Percentiles rank a stretch among this genome's conserved stretches.
phyloP scores from a whole-genome alignment of 192 early-diverging fungal genomes.

The Entomortierella beljakovae region DNA sequence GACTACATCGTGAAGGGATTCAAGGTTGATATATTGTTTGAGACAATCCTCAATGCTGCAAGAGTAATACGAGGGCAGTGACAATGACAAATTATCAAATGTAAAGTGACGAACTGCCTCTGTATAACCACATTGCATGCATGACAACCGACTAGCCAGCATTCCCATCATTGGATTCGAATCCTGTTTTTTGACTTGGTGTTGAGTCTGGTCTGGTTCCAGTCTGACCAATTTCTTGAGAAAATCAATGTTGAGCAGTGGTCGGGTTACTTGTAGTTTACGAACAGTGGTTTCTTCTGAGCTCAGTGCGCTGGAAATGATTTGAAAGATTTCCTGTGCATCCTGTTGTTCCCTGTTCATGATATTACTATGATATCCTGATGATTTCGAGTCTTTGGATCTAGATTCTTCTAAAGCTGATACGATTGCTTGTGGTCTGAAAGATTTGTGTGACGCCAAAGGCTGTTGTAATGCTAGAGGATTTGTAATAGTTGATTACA shows the following conservation, averaged over 20 bases:
- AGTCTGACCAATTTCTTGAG: conserved; percentile 22
- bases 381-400: conserved; percentile 31
- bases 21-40: conserved; percentile 65
- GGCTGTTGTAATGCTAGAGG: conserved; percentile 51
- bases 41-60: conserved; percentile 66
- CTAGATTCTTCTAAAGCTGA: conserved; percentile 62
- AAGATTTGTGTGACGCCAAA: conserved; percentile 45
- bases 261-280: conserved; percentile 20
- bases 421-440: conserved; percentile 73
- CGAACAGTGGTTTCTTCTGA: conserved; percentile 63
- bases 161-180: conserved; percentile 83
- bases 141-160: conserved; percentile 79
- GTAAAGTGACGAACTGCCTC: conserved; percentile 81
- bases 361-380: conserved; percentile 61
- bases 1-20: conserved; percentile 71
- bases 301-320: conserved; percentile 78
- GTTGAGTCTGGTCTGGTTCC: neutral
- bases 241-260: conserved; percentile 33
- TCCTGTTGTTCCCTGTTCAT: conserved; percentile 85
- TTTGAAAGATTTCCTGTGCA: conserved; percentile 90
- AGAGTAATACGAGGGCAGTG: conserved; percentile 65
- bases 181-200: conserved; percentile 20
- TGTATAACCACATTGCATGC: conserved; percentile 83
- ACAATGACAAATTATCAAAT: conserved; percentile 85
- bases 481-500: too few relatives aligned